Conservation (phyloP, 2,329 filamentous ascomycete genomes). For the Cercospora zeae-maydis region DNA sequence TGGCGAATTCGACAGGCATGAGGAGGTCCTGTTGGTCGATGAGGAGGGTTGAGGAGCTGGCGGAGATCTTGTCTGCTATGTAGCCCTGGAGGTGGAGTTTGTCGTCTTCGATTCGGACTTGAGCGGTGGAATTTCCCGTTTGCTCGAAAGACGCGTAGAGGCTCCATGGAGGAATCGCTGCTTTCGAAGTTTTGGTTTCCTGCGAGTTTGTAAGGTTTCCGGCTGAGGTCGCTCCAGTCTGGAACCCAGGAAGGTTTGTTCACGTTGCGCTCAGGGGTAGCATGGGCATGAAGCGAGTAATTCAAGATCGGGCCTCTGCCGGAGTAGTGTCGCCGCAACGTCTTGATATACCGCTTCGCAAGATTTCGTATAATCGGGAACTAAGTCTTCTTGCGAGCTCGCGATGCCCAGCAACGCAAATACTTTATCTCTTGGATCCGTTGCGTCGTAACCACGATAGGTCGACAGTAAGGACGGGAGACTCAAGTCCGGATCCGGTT, state of each 20-base stretch:
- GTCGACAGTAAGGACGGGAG: background rate
- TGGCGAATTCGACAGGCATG: background rate
- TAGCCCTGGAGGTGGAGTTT: background rate
- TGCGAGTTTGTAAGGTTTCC: slow-evolving; percentile 2
- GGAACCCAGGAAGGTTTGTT: slow-evolving; percentile 7
- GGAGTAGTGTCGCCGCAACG: background rate
- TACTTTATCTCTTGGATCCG: slow-evolving; percentile 12
- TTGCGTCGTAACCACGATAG: slow-evolving; percentile 8
- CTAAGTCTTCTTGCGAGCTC: background rate
- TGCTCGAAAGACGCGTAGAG: slow-evolving; percentile 1
- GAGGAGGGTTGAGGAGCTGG: background rate
- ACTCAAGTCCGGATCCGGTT: background rate
- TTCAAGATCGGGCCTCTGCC: background rate
- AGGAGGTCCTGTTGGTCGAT: background rate
- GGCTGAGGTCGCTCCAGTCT: slow-evolving; percentile 2
- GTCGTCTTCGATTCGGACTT: background rate
- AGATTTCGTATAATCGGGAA: background rate
- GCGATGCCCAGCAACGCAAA: slow-evolving; percentile 12
- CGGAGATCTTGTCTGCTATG: background rate
- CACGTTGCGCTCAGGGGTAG: background rate
- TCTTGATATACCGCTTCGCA: background rate
- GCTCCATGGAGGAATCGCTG: background rate
- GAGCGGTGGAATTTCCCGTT: background rate
- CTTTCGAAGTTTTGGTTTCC: slow-evolving; percentile 10
- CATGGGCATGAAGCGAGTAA: background rate